phyloP scores from a whole-genome alignment of 805 yeast species.

The Priceomyces carsonii region DNA sequence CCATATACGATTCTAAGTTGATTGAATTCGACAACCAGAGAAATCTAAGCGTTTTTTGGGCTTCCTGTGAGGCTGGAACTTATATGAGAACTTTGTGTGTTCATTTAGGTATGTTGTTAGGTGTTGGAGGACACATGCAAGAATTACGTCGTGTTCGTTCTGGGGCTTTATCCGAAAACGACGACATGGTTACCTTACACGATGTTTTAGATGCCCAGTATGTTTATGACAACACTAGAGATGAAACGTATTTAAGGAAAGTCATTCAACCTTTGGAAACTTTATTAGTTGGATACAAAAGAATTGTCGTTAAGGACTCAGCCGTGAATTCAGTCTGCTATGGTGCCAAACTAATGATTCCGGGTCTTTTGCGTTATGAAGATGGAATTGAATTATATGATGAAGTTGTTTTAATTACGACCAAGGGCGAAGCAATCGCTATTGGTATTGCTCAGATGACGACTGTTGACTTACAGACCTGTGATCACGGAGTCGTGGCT shows the following conservation, averaged over 20 bases:
- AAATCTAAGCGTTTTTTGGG: constrained; percentile 98
- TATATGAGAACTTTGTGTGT: constrained; percentile 99
- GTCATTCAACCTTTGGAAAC: constrained; percentile 95
- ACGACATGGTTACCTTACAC: constrained; percentile 91
- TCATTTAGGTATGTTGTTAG: constrained; percentile 95
- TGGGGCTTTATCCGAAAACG: constrained; percentile 90
- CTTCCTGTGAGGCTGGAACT: constrained; percentile 99
- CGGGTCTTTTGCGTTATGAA: constrained; percentile 96
- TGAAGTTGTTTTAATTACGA: constrained; percentile 96
- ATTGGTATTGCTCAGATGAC: constrained; percentile 99
- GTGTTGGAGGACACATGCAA: constrained; percentile 99
- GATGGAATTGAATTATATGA: constrained; percentile 96
- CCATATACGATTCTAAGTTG: constrained; percentile 93
- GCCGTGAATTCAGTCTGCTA: constrained; percentile 98
- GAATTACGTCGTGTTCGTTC: constrained; percentile 98
- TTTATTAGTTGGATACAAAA: constrained; percentile 89
- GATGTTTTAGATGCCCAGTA: constrained; percentile 98
- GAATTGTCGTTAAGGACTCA: constrained; percentile 90
- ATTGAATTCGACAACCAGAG: constrained; percentile 97
- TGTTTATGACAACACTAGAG: constrained; percentile 95
- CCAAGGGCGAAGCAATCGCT: constrained; percentile 99
- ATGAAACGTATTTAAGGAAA: constrained; percentile 91
- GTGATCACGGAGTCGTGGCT: constrained; percentile 99
- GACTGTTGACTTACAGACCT: constrained; percentile 91
- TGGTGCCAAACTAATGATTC: constrained; percentile 99